Base-by-base conservation (phyloP, 495 filamentous ascomycete species). In the Cercophora sp. region DNA sequence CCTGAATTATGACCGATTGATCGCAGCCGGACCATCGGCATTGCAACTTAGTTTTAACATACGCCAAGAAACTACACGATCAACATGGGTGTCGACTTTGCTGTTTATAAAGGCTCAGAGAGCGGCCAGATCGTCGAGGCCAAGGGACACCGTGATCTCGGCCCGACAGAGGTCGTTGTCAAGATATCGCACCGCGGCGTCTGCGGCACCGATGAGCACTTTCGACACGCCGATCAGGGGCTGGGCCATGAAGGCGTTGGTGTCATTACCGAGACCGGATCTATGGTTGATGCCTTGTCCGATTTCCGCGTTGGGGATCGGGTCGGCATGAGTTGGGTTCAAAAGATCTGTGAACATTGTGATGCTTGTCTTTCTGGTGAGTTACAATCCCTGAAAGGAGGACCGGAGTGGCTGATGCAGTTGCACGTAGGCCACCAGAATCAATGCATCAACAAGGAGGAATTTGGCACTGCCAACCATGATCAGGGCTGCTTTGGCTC, bases 141-240 rank as follows among this genome's bases (percentile, higher is more conserved):
- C 40, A 43, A 18, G 20, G 40, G 40, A 18, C 20, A 43, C 18
- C 40, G 40, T 2, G 40, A 43, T 10, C 20, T 22, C 5, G 40
- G 40, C 5, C 40, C 40, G 20, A 43, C 40, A 25, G 87, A 91
- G 68, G 76, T 92, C 39, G 82, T 86, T 63, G 84, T 86, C 48
- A 69, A 80, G 55, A 73, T 93, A 50, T 77, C 85, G 3, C 87
- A 91, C 69, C 90, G 86, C 62, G 87, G 88, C 43, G 82, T 94
- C 57, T 91, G 88, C 65, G 88, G 85, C 36, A 77, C 75, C 36
- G 87, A 94, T 61, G 45, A 89, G 5, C 87, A 92, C 20, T 43
- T 24, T 11, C 40, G 15, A 1, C 40, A 43, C 11, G 20, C 40
- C 4, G 40, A 43, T 22, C 40, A 43, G 23, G 40, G 40, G 8